Percentiles rank a stretch among this genome's conserved stretches.
Conservation (phyloP, 108 stramenopile species). For the Heterococcus sp. region DNA sequence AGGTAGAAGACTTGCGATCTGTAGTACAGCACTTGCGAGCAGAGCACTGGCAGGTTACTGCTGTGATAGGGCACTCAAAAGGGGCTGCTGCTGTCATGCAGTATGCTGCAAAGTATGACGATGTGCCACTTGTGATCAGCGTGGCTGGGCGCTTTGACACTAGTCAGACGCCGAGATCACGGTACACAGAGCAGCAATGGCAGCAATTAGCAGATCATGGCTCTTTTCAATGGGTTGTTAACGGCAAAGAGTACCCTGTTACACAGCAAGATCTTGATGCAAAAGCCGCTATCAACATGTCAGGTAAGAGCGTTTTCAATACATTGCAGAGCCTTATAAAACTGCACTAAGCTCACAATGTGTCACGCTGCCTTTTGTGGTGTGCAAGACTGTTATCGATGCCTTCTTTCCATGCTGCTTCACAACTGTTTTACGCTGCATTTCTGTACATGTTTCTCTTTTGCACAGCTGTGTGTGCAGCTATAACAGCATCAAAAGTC, state of each 20-base stretch:
- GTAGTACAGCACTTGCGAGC: conserved; percentile 17
- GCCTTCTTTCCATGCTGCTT: neutral
- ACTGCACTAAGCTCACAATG: too few relatives aligned
- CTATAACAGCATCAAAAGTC: conserved; percentile 10
- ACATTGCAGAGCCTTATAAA: too few relatives aligned
- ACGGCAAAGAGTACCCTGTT: conserved; percentile 10
- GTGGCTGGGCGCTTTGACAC: conserved; percentile 44
- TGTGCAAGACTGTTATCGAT: neutral
- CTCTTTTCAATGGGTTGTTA: conserved; percentile 16
- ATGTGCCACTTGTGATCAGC: conserved; percentile 19
- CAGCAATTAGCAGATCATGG: conserved; percentile 6
- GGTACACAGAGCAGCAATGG: conserved; percentile 47
- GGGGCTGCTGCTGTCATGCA: conserved; percentile 9
- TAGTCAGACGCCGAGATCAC: conserved; percentile 13
- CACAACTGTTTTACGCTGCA: neutral
- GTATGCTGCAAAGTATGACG: conserved; percentile 4
- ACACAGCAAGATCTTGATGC: conserved; percentile 15
- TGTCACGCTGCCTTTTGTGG: neutral
- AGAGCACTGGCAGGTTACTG: conserved; percentile 21
- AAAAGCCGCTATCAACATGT: conserved; percentile 18
- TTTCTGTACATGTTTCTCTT: neutral
- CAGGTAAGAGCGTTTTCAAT: neutral
- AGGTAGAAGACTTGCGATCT: conserved; percentile 38
- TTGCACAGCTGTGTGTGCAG: neutral
- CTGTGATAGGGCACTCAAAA: conserved; percentile 41